A percentile compares a stretch with the other conserved stretches of the same genome.
Conservation (phyloP, 176 grass and related monocot genomes). For the Eleusine coracana region DNA sequence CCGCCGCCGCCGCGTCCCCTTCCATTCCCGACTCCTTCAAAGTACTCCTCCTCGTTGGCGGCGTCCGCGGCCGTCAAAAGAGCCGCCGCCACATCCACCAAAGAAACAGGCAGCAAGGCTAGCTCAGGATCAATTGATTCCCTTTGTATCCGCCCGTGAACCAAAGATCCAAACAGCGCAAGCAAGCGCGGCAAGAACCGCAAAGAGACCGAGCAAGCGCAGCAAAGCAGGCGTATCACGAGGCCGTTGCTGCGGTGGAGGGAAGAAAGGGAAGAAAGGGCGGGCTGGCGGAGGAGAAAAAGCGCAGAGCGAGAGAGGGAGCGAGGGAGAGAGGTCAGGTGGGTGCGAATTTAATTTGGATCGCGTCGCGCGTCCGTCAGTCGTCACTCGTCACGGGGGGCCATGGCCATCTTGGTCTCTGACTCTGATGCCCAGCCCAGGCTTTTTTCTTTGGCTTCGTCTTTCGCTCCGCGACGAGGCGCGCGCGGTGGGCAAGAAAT, state of each 20-base stretch:
- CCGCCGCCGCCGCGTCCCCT: conserved; percentile 40
- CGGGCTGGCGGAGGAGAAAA: conserved; percentile 15
- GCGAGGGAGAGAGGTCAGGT: neutral
- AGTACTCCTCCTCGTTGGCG: neutral
- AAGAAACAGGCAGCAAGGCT: neutral
- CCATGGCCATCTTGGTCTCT: conserved; percentile 1
- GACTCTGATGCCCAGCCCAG: conserved; percentile 15
- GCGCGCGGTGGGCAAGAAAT: conserved; percentile 3
- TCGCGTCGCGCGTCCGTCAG: conserved; percentile 4
- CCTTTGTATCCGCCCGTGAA: neutral
- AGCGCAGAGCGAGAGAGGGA: neutral
- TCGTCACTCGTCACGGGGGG: conserved; percentile 7
- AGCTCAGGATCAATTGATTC: neutral
- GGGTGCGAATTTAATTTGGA: conserved; percentile 40
- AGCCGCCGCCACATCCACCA: conserved; percentile 16
- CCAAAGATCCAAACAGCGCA: neutral
- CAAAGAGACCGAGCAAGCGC: neutral
- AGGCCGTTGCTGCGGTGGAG: neutral
- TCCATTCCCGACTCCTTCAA: conserved; percentile 35
- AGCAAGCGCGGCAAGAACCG: neutral
- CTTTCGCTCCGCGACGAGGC: conserved; percentile 14
- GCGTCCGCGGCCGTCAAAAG: neutral
- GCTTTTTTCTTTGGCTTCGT: neutral
- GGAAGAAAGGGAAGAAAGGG: conserved; percentile 24
- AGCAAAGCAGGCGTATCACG: neutral